These are phyloP conservation scores for Scutellospora calospora DNA, from an alignment of 371 early-diverging fungal genomes.

Conservation along the genomic window DNA sequence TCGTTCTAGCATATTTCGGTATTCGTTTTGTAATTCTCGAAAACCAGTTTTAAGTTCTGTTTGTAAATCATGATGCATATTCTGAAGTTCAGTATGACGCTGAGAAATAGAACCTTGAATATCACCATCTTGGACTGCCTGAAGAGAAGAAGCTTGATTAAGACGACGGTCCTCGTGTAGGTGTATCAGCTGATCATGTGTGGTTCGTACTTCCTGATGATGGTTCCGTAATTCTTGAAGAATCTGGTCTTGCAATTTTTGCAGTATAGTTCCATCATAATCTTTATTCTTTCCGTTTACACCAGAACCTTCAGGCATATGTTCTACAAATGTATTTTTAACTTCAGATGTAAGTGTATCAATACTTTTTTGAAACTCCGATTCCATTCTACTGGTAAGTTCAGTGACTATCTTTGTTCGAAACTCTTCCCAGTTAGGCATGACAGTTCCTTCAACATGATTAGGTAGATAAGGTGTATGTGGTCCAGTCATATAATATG, in stretches of 20 bases:
- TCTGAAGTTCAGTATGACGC: slow-evolving; percentile 25
- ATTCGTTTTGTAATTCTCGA: not conserved
- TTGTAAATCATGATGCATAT: slow-evolving; percentile 16
- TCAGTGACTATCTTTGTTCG: not conserved
- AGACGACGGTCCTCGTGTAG: slow-evolving; percentile 22
- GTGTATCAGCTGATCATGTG: not conserved
- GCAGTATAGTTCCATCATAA: slow-evolving; percentile 3
- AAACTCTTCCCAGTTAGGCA: slow-evolving; percentile 18
- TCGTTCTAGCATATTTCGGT: slow-evolving; percentile 11
- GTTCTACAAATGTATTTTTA: not conserved
- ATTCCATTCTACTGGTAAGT: not conserved
- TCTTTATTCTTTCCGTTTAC: not conserved
- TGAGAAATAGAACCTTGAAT: not conserved
- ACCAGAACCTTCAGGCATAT: not conserved
- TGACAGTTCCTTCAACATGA: not conserved
- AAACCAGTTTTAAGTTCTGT: not conserved
- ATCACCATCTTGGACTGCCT: not conserved
- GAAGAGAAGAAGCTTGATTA: not conserved
- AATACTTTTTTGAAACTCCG: slow-evolving; percentile 1
- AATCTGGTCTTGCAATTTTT: slow-evolving; percentile 9
- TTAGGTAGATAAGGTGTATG: not conserved
- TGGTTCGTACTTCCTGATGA: slow-evolving; percentile 24
- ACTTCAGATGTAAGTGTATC: not conserved
- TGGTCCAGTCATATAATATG: not conserved
- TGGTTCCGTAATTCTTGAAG: slow-evolving; percentile 13